Base-by-base conservation (phyloP, 805 yeast species). In the Zygoascus flipseniorum region DNA sequence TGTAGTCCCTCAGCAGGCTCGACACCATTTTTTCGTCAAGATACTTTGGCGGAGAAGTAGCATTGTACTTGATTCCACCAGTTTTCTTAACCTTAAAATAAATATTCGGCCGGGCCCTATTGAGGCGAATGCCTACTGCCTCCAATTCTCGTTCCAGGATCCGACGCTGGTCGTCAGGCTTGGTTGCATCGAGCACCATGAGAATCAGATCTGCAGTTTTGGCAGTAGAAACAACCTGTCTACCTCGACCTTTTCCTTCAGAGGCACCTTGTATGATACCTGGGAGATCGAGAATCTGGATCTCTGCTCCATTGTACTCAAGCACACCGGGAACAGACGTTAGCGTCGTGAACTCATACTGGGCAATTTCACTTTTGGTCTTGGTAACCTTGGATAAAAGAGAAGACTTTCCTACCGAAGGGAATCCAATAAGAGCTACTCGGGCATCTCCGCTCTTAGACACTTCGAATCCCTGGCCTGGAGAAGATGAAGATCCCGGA, bases 221-320 rank as follows among this genome's bases (percentile, higher is more conserved):
- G 0, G 97, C 96, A 0, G 97, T 93, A 1, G 98, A 86, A 59
- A 92, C 90, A 43, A 93, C 98, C 69, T 93, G 98, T 62, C 96
- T 79, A 54, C 98, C 98, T 69, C 99, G 81, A 62, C 99, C 99
- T 69, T 90, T 90, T 63, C 98, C 98, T 66, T 88, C 96, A 37
- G 95, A 78, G 3, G 98, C 98, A 45, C 98, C 98, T 67, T 87
- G 88, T 54, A 92, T 92, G 61, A 92, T 92, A 69, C 99, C 99
- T 1, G 99, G 99, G 51, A 92, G 72, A 77, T 92, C 99, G n/a
- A 92, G 92, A 60, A 93, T 84, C 72, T 92, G 99, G 57, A 92
- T 89, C 65, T 90, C 97, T 0, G 98, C 97, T 41, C 98, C 98
- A 65, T 89, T 89, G 66, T 92, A 89, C 66, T 89, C 92, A 61